Conservation (phyloP, 176 grass and related monocot species). For the Avena sativa region DNA sequence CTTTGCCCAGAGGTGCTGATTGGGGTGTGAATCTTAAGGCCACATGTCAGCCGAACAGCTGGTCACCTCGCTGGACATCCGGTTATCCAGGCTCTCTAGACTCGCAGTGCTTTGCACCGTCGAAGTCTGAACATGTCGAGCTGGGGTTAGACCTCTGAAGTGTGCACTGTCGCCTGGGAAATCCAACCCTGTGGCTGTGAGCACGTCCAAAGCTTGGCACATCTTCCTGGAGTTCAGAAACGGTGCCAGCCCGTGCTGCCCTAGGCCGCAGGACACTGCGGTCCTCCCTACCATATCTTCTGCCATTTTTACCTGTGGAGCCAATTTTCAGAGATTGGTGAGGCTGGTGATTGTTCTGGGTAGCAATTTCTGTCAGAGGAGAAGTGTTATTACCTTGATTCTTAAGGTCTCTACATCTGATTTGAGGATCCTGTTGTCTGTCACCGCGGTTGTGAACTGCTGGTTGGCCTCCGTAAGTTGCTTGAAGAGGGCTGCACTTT, state of each 20-base stretch:
- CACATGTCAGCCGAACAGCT: conserved; percentile 51
- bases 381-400: conserved; percentile 61
- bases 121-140: conserved; percentile 55
- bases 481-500: conserved; percentile 71
- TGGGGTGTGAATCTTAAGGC: conserved; percentile 37
- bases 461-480: conserved; percentile 68
- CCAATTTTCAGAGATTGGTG: background rate
- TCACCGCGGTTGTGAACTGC: conserved; percentile 70
- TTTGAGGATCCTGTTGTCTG: conserved; percentile 85
- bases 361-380: background rate
- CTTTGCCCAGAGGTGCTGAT: conserved; percentile 31
- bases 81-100: conserved; percentile 48
- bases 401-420: conserved; percentile 81
- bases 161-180: conserved; percentile 44
- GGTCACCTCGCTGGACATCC: conserved; percentile 40
- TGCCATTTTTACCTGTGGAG: conserved; percentile 79
- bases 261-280: conserved; percentile 63
- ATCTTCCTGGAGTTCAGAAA: conserved; percentile 61
- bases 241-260: conserved; percentile 61
- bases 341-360: background rate
- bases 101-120: conserved; percentile 53
- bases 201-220: conserved; percentile 55
- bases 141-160: conserved; percentile 43
- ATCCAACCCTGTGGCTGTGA: conserved; percentile 47
- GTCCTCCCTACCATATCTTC: conserved; percentile 82